Base-by-base conservation (phyloP, 768 basidiomycete species). In the Pisolithus microcarpus region DNA sequence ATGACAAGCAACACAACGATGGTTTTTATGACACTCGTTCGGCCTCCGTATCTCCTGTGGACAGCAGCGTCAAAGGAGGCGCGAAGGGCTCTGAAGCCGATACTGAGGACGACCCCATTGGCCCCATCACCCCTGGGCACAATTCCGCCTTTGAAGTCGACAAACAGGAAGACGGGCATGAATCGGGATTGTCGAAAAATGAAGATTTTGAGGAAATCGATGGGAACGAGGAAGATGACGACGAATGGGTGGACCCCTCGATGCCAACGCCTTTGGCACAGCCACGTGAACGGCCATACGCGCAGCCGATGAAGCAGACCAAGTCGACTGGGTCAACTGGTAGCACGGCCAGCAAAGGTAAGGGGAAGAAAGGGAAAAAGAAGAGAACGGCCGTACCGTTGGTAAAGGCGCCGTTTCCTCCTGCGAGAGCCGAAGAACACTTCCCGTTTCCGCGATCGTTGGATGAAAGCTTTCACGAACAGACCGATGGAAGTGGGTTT, bases 221-320 rank as follows among this genome's bases (percentile, higher is more conserved):
- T 38, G 57, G 51, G 9, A 60, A 64, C 11, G 68, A 67, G 7
- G 64, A 61, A 7, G 77, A 70, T 34, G 73, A 71, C 24, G 74
- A 77, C 8, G 78, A 78, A 46, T 90, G 87, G 87, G 76, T 87
- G 8, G 85, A 85, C 46, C 82, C 87, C 0, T 76, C 80, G 23
- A 51, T 77, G 51, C 74, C 81, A 5, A 65, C 72, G 2, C 65
- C 69, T 6, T 59, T 66, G 26, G 61, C 66, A 18, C 58, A 49
- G 44, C 54, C 65, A 31, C 30, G 48, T 9, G 56, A 56, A 30
- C 65, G 57, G 19, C 57, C 59, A 19, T 50, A 63, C 62, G 52
- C 69, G 2, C 65, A 67, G 7, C 58, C 60, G 3, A 57, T 69
- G 3, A 49, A 56, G 9, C 61, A 58, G 24, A 31, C 61, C 21